Base-by-base conservation (phyloP, 768 basidiomycete species). In the Cubamyces sp. region DNA sequence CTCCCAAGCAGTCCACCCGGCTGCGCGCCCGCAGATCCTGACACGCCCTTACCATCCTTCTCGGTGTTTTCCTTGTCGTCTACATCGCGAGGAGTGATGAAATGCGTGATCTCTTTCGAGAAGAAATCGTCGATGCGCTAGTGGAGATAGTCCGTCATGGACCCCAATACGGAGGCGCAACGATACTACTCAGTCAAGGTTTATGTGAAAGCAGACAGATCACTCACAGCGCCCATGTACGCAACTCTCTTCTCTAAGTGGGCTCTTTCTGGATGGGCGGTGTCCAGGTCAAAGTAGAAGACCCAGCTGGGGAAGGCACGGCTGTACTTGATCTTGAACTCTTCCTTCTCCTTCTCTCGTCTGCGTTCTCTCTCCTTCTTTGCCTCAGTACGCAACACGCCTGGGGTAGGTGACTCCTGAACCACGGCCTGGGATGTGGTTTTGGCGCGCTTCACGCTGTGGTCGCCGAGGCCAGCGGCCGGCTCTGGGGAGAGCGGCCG, bases 101-200 rank as follows among this genome's bases (percentile, higher is more conserved):
- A 81, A 76, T 98, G 96, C 0, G 94, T 95, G 25, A 96, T 85
- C 50, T 86, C 82, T 50, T 82, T 86, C 30, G 91, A 92, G 74
- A 98, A 96, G 81, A 97, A 97, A 63, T 87, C 84, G 52, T 96
- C 93, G 58, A 94, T 84, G 58, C 79, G 81, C 97, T 98, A 39
- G 14, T 12, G 37, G 5, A 16, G 43, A 7, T 23, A 46, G 34
- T 30, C 30, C 40, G 11, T 7, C 40, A 26, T 16, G 37, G 41
- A 54, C 55, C 25, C 52, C 61, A 26, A 9, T 34, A 11, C 16
- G 57, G 2, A 21, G 28, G 7, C 6, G 14, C 39, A 41, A 25
- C 6, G 12, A 45, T 14, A 9, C 26, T 5, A n/a, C 23, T 60
- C 26, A 56, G 54, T 54, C 26, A 41, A 47, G 43, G n/a, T 50